Base-by-base conservation (phyloP, 192 early-diverging fungal species). In the Backusella mclennaniae region DNA sequence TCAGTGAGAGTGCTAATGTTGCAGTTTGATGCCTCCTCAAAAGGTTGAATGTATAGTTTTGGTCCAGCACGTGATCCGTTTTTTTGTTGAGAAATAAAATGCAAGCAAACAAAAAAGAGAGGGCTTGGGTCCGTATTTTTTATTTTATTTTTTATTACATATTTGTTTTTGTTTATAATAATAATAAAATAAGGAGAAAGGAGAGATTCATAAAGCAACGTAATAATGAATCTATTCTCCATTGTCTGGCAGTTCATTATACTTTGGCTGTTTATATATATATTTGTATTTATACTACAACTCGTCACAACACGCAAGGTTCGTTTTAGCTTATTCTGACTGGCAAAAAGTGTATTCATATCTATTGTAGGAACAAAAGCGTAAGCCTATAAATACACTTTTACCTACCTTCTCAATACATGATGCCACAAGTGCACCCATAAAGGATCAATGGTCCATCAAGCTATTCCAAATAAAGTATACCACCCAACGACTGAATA, bases 381-480 rank as follows among this genome's bases (percentile, higher is more conserved):
- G 35, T 39, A 67, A 59, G 52, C 71, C 19, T 44, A 15, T 42
- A 19, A 33, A 29, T 17, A 39, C 71, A 9, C 35, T 80, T 23
- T 46, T 80, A 59, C 75, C 74, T 14, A 80, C 79, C 1, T 80
- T 69, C n/a, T 44, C 35, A 3, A 78, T 46, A 21, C 49, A 35
- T 12, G 35, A 76, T 76, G 53, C 33, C 26, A 73, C 46, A 11
- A 35, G 41, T 59, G 21, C 31, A 39, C 67, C 44, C 7, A 9
- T 56, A 9, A 17, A 41, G 26, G 73, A 78, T 71, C 73, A 66
- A 49, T 82, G 73, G 68, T 35, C 68, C 2, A 76, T 88, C 68
- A 80, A 85, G 33, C 79, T 83, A 12, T 90, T 90, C 41, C 71
- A 84, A 73, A 59, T 90, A 31, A 80, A 84, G 1, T 86, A 84